Evolutionary conservation across 2,329 filamentous ascomycete genomes (phyloP).

Genomic region (Hortaea werneckii): DNA sequence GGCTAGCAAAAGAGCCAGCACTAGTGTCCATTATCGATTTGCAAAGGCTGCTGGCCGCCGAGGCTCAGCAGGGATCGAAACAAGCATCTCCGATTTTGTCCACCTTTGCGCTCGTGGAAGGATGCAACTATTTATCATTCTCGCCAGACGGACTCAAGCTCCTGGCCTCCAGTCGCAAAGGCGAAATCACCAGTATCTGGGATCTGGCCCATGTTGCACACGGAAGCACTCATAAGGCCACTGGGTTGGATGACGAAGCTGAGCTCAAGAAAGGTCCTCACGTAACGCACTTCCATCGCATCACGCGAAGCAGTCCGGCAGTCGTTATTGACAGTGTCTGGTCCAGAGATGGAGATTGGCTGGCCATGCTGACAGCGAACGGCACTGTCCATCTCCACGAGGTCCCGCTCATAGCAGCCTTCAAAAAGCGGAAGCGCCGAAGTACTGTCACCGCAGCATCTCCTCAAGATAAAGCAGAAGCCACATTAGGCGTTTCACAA

Average conservation of each 20-base stretch:
- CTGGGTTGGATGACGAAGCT: slow-evolving; percentile 6
- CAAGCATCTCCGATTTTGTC: slow-evolving; percentile 49
- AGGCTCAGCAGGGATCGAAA: slow-evolving; percentile 40
- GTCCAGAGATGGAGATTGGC: slow-evolving; percentile 70
- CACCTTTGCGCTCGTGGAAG: slow-evolving; percentile 61
- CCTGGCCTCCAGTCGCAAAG: slow-evolving; percentile 71
- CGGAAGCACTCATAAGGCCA: slow-evolving; percentile 22
- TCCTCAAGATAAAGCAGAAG: slow-evolving; percentile 22
- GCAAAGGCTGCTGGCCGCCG: slow-evolving; percentile 43
- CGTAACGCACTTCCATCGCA: slow-evolving; percentile 78
- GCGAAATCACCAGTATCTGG: slow-evolving; percentile 76
- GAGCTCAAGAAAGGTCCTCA: slow-evolving; percentile 27
- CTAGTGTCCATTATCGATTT: slow-evolving; percentile 67
- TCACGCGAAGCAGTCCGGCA: slow-evolving; percentile 83
- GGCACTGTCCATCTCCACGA: slow-evolving; percentile 93
- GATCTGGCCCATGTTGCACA: slow-evolving; percentile 55
- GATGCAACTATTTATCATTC: slow-evolving; percentile 73
- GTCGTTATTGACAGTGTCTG: slow-evolving; percentile 85
- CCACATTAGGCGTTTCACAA: slow-evolving; percentile 22
- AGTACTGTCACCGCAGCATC: slow-evolving; percentile 8
- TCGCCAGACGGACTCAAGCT: slow-evolving; percentile 63
- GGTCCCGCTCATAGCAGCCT: slow-evolving; percentile 47
- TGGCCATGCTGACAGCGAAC: slow-evolving; percentile 84
- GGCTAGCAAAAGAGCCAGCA: slow-evolving; percentile 53
- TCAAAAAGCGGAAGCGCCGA: slow-evolving; percentile 18